Evolutionary conservation across 139 green algal species (phyloP).

Genomic region (Trebouxia sp.): DNA sequence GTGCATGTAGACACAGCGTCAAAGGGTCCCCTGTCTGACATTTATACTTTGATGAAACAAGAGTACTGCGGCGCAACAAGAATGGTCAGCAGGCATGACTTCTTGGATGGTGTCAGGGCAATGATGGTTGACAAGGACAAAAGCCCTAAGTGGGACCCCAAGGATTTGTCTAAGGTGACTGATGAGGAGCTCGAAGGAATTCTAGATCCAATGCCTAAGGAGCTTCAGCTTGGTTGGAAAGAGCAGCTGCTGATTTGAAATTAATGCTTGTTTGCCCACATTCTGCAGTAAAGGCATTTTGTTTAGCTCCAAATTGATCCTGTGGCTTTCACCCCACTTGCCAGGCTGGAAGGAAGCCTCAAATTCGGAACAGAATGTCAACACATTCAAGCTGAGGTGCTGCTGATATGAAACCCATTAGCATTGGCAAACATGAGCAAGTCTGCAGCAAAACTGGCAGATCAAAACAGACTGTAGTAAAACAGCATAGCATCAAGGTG

Average conservation of each 20-base stretch:
- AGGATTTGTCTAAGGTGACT: neutral
- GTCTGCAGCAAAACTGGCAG: too few species aligned
- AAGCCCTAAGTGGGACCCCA: conserved; percentile 15
- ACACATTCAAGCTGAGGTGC: too few species aligned
- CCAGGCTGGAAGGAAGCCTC: too few species aligned
- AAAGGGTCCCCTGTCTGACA: neutral
- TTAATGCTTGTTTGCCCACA: too few species aligned
- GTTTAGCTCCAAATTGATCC: too few species aligned
- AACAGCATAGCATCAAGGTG: too few species aligned
- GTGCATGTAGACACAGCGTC: conserved; percentile 2
- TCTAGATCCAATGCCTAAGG: conserved; percentile 4
- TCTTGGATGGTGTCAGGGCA: conserved; percentile 24
- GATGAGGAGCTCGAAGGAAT: conserved; percentile 1
- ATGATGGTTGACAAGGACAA: conserved; percentile 33
- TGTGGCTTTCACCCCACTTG: too few species aligned
- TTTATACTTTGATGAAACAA: conserved; percentile 22
- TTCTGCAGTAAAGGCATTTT: too few species aligned
- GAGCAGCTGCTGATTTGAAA: neutral
- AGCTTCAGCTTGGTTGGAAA: neutral
- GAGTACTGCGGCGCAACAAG: conserved; percentile 16
- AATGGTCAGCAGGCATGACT: conserved; percentile 14
- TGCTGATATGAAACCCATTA: too few species aligned
- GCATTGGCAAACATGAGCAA: too few species aligned
- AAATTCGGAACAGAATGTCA: too few species aligned
- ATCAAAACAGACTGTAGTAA: too few species aligned